phyloP scores from a whole-genome alignment of 1,284 basidiomycete genomes.

The Rhodotorula sp. region DNA sequence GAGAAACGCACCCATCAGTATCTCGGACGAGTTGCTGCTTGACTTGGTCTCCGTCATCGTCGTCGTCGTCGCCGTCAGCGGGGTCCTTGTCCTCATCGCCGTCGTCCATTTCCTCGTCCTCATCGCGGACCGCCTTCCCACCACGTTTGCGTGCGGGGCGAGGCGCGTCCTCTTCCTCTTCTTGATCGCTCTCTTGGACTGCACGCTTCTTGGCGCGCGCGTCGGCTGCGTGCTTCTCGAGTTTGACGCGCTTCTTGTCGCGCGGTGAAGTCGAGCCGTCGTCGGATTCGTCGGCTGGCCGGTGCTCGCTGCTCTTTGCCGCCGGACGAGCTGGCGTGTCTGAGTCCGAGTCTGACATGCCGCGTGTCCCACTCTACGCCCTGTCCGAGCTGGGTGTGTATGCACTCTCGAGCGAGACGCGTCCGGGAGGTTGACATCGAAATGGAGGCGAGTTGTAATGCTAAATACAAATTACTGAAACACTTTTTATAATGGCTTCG shows the following conservation, averaged over 20 bases:
- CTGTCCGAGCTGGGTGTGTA: too few relatives aligned
- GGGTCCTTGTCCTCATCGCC: conserved; percentile 1
- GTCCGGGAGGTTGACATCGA: too few relatives aligned
- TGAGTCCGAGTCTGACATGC: conserved; percentile 3
- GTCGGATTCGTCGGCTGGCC: neutral
- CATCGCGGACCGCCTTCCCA: neutral
- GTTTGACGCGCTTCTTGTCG: conserved; percentile 12
- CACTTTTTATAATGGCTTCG: too few relatives aligned
- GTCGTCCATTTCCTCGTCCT: conserved; percentile 6
- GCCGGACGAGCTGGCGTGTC: neutral
- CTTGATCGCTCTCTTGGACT: conserved; percentile 8
- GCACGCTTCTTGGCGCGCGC: neutral
- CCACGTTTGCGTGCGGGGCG: conserved; percentile 1
- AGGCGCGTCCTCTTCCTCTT: conserved; percentile 1
- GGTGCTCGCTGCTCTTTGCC: neutral
- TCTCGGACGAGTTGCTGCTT: conserved; percentile 20
- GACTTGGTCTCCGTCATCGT: conserved; percentile 7
- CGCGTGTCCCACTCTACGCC: too few relatives aligned
- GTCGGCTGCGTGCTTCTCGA: neutral
- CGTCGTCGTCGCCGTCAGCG: neutral
- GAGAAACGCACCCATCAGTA: conserved; percentile 19
- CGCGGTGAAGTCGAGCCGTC: neutral
- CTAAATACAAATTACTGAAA: too few relatives aligned
- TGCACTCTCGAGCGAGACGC: too few relatives aligned
- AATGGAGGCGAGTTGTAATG: too few relatives aligned